Evolutionary conservation across 2,329 filamentous ascomycete species (phyloP), one percentile per base, ranked within the genome.

Genomic region (Aureobasidium melanogenum): DNA sequence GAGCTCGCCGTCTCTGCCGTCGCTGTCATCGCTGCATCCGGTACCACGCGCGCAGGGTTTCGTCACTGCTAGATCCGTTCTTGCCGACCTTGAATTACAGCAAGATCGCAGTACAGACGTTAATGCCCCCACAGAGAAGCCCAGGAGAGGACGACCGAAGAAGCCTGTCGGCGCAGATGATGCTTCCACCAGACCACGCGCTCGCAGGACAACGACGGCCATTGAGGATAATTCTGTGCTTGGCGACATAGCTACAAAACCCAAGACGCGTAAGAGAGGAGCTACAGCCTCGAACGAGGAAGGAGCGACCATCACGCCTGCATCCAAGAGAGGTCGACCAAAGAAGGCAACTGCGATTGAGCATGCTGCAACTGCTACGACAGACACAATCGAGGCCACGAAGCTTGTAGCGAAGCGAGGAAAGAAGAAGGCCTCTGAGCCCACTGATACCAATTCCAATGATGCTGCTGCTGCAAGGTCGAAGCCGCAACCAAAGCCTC

Each of bases 1-100:
- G 59, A 61, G 59, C 44, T 60, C 58, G 46, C 47, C 58, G 15
- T 52, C 47, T 19, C 10, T 55, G 9, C 59, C 59, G 3, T 61
- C 59, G 12, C 22, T 48, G 15, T 19, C 59, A n/a, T 32, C 38
- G 12, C 19, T 61, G 19, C 59, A 55, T 19, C 32, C 38, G 2
- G 30, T 12, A 10, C 10, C 38, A 28, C 39, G 48, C 15, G 19
- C 48, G 19, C 48, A 50, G 30, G 41, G 48, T 10, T 52, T 61
- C 19, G 47, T 60, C 47, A 60, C 46, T 5, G 57, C 57, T n/a
- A 60, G 48, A n/a, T 36, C 47, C 15, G 28, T 60, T 19, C 46
- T 52, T 22, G 57, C 12, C 57, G 47, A 52, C 26, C 34, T 52
- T 19, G 46, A 43, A 10, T 17, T 10, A 8, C 43, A 38, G 10